A percentile compares a stretch with the other conserved stretches of the same genome.
These are phyloP conservation scores for Boletus tomentosulus DNA, from an alignment of 768 basidiomycete genomes.

Conservation along the genomic window DNA sequence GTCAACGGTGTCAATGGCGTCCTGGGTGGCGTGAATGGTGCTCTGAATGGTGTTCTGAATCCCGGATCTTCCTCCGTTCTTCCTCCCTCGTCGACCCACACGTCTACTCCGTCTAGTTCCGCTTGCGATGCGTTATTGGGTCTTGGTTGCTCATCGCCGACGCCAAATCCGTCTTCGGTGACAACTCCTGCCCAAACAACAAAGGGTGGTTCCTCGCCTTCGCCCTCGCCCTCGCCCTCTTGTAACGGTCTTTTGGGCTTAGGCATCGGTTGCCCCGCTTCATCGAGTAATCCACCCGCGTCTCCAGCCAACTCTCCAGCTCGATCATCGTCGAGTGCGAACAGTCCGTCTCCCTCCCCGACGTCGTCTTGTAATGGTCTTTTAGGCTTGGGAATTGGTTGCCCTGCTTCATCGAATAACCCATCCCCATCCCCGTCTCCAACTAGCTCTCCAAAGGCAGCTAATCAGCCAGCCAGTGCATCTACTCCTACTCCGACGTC, in stretches of 20 bases:
- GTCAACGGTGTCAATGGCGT: not conserved
- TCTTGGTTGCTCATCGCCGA: constrained; percentile 14
- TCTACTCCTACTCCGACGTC: too few relatives aligned
- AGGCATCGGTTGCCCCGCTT: constrained; percentile 6
- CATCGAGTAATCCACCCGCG: not conserved
- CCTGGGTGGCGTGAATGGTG: not conserved
- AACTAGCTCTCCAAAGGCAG: too few relatives aligned
- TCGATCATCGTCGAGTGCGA: too few relatives aligned
- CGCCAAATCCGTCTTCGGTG: constrained; percentile 1
- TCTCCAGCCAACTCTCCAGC: not conserved
- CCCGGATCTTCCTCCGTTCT: not conserved
- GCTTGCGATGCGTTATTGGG: constrained; percentile 20
- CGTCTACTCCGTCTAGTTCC: constrained; percentile 1
- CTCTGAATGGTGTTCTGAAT: constrained; percentile 10
- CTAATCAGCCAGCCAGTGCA: too few relatives aligned
- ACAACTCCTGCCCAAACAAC: not conserved
- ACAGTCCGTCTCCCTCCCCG: too few relatives aligned
- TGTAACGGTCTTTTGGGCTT: constrained; percentile 3
- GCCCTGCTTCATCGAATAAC: too few relatives aligned
- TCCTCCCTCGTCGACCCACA: not conserved
- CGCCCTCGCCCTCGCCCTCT: not conserved
- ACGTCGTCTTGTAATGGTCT: too few relatives aligned
- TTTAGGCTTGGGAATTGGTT: too few relatives aligned
- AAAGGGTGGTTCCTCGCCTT: not conserved
- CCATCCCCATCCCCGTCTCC: too few relatives aligned